phyloP scores from a whole-genome alignment of 768 basidiomycete genomes.

The Cystofilobasidium macerans region DNA sequence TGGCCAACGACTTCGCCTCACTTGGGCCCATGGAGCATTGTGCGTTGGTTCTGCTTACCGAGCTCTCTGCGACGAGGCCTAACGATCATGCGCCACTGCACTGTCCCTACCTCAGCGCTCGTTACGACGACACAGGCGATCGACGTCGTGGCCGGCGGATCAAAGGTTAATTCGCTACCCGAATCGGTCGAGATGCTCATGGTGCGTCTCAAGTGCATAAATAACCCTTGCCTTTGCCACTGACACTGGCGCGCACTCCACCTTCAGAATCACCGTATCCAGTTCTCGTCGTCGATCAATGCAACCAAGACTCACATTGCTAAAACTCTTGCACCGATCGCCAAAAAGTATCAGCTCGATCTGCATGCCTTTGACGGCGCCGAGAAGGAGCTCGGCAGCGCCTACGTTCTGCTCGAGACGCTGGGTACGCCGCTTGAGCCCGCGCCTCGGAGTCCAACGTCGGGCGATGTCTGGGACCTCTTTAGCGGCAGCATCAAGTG shows the following conservation, averaged over 20 bases:
- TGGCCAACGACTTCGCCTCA: constrained; percentile 29
- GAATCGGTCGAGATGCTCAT: constrained; percentile 20
- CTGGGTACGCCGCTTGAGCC: constrained; percentile 24
- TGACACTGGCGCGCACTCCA: not conserved
- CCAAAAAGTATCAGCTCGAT: not conserved
- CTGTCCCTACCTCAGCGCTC: constrained; percentile 22
- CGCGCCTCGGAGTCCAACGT: constrained; percentile 1
- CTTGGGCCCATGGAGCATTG: constrained; percentile 15
- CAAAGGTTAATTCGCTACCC: constrained; percentile 30
- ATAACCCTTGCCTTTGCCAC: not conserved
- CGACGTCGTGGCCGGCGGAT: constrained; percentile 35
- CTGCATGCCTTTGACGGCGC: constrained; percentile 10
- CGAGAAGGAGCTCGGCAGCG: constrained; percentile 5
- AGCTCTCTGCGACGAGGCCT: not conserved
- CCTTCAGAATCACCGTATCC: constrained; percentile 21
- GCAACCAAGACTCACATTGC: constrained; percentile 8
- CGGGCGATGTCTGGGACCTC: constrained; percentile 18
- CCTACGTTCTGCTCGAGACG: constrained; percentile 14
- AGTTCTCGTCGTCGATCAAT: constrained; percentile 16
- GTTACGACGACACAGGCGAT: constrained; percentile 35
- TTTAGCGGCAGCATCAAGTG: constrained; percentile 18
- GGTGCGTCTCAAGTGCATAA: not conserved
- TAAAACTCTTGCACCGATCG: constrained; percentile 16
- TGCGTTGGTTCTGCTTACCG: not conserved
- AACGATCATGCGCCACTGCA: not conserved